phyloP scores from a whole-genome alignment of 1,284 basidiomycete species.

The Ganoderma boninense region DNA sequence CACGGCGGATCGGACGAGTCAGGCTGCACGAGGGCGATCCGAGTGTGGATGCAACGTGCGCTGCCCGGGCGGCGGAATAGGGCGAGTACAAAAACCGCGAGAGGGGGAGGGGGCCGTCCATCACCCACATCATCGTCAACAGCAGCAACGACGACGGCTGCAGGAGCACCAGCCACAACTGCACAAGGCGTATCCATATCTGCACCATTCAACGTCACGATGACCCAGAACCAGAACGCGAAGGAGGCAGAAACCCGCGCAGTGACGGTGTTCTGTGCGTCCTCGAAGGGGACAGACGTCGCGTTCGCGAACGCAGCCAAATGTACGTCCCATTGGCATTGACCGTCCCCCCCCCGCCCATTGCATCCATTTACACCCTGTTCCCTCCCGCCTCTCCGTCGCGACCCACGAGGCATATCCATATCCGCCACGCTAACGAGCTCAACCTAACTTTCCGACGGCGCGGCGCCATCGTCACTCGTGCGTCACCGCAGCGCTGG shows the following conservation, averaged over 20 bases:
- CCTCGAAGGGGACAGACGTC: constrained; percentile 68
- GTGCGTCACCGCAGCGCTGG: constrained; percentile 79
- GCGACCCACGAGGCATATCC: too few relatives aligned
- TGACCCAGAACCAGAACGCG: not conserved
- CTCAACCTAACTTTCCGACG: not conserved
- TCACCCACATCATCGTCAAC: not conserved
- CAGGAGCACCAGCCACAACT: too few relatives aligned
- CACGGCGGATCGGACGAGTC: not conserved
- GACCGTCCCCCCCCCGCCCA: too few relatives aligned
- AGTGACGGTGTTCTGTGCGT: constrained; percentile 84
- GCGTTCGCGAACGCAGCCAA: constrained; percentile 75
- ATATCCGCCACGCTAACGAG: not conserved
- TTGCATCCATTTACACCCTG: too few relatives aligned
- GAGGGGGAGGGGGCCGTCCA: not conserved
- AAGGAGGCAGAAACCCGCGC: constrained; percentile 40
- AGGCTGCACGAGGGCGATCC: constrained; percentile 6
- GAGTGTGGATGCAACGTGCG: constrained; percentile 26
- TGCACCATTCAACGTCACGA: constrained; percentile 22
- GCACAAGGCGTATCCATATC: constrained; percentile 18
- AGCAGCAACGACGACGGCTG: not conserved
- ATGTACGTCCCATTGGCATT: constrained; percentile 55
- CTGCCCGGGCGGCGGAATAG: not conserved
- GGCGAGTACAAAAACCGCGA: constrained; percentile 16
- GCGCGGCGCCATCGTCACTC: too few relatives aligned
- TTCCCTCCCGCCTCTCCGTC: too few relatives aligned